phyloP scores from a whole-genome alignment of 169 alveolate genomes.

The Miamiensis avidus region DNA sequence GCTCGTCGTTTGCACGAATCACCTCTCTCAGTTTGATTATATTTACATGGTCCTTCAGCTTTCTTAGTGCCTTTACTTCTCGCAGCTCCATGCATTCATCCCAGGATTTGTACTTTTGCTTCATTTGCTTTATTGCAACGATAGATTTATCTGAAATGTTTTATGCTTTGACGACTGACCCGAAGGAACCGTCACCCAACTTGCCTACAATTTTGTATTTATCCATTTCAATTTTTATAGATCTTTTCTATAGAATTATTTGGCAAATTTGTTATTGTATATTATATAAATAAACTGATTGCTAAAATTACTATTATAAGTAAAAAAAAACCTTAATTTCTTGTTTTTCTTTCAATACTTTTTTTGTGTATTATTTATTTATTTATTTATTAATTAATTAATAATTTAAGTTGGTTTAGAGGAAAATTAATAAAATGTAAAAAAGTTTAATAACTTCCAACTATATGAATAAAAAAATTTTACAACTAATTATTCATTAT shows the following conservation, averaged over 20 bases:
- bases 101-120: conserved; percentile 77
- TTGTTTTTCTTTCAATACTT: too few relatives aligned
- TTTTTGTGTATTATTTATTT: too few relatives aligned
- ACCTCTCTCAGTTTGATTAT: conserved; percentile 84
- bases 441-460: too few relatives aligned
- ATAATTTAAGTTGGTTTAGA: too few relatives aligned
- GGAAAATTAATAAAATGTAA: too few relatives aligned
- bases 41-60: conserved; percentile 78
- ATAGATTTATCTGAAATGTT: conserved; percentile 74
- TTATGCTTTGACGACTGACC: conserved; percentile 81
- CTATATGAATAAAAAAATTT: too few relatives aligned
- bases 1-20: conserved; percentile 71
- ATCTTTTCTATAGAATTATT: too few relatives aligned
- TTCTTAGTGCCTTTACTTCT: conserved; percentile 79
- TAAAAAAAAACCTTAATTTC: too few relatives aligned
- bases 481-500: too few relatives aligned
- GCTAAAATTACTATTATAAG: neutral
- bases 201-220: conserved; percentile 74
- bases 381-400: too few relatives aligned
- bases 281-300: too few relatives aligned
- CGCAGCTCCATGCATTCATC: conserved; percentile 82
- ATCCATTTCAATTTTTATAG: conserved; percentile 75
- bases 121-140: conserved; percentile 90
- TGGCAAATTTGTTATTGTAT: too few relatives aligned
- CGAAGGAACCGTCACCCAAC: conserved; percentile 90